Evolutionary conservation across 2,329 filamentous ascomycete genomes (phyloP).

Genomic region (Dothistroma pini): DNA sequence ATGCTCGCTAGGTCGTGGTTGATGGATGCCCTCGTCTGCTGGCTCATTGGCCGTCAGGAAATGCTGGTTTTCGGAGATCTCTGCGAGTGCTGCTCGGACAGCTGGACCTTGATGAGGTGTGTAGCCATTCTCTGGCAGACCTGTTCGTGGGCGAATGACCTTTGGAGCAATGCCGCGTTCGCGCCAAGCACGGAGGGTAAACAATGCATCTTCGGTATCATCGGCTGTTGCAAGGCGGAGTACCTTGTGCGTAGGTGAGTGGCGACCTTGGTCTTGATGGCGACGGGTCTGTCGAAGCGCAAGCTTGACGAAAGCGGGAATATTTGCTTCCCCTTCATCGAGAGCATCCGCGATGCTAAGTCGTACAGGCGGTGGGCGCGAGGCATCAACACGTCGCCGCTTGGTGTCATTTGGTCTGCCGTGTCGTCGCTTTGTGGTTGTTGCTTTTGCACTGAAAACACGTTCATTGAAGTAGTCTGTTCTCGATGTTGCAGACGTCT

Average conservation of each 20-base stretch:
- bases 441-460: not conserved
- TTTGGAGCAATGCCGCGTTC: conserved; percentile 36
- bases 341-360: conserved; percentile 52
- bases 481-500: not conserved
- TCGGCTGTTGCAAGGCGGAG: conserved; percentile 49
- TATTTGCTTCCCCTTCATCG: conserved; percentile 19
- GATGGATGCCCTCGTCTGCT: not conserved
- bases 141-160: not conserved
- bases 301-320: conserved; percentile 53
- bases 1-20: not conserved
- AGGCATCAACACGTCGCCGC: not conserved
- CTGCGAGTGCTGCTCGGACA: not conserved
- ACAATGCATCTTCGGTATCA: conserved; percentile 55
- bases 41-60: not conserved
- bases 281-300: conserved; percentile 52
- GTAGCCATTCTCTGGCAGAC: not conserved
- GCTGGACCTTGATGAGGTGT: not conserved
- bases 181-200: conserved; percentile 50
- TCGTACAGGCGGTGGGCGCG: conserved; percentile 25
- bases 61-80: not conserved
- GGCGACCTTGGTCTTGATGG: conserved; percentile 47
- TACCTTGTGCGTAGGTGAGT: conserved; percentile 51
- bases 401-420: not conserved
- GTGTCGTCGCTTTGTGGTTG: conserved; percentile 1
- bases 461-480: conserved; percentile 26